These are phyloP conservation scores for Debaryomycetaceae sp. DNA, from an alignment of 1,139 yeast species.

Conservation along the genomic window DNA sequence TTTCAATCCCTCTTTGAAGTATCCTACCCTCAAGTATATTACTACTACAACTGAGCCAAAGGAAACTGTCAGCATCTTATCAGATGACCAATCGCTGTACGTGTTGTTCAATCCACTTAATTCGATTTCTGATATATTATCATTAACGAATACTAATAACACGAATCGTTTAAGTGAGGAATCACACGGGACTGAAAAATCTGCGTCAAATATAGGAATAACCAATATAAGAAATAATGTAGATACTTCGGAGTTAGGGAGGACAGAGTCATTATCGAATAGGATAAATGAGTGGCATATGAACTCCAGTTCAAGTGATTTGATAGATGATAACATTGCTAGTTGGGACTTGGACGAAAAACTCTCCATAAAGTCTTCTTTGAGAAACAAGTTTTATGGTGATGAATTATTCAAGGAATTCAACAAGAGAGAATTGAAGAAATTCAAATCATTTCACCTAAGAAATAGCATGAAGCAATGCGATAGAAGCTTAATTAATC, in stretches of 20 bases:
- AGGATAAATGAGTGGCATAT: slow-evolving; percentile 25
- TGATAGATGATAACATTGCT: slow-evolving; percentile 41
- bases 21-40: slow-evolving; percentile 1
- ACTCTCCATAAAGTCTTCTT: slow-evolving; percentile 13
- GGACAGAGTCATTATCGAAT: slow-evolving; percentile 12
- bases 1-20: slow-evolving; percentile 4
- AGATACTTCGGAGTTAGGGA: not conserved
- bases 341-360: slow-evolving; percentile 46
- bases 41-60: not conserved
- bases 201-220: slow-evolving; percentile 5
- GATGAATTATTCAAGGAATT: slow-evolving; percentile 30
- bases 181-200: slow-evolving; percentile 12
- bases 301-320: slow-evolving; percentile 3
- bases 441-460: slow-evolving; percentile 20
- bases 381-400: slow-evolving; percentile 28
- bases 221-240: slow-evolving; percentile 6
- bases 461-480: slow-evolving; percentile 18
- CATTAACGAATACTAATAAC: slow-evolving; percentile 30
- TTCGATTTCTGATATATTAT: slow-evolving; percentile 35
- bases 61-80: slow-evolving; percentile 6
- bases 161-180: slow-evolving; percentile 6
- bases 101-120: slow-evolving; percentile 38
- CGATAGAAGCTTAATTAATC: slow-evolving; percentile 6
- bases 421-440: slow-evolving; percentile 23
- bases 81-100: slow-evolving; percentile 39